Percentiles rank a stretch among this genome's conserved stretches.
These are phyloP conservation scores for Paspalum notatum DNA, from an alignment of 176 grass and related monocot species.

Conservation along the genomic window DNA sequence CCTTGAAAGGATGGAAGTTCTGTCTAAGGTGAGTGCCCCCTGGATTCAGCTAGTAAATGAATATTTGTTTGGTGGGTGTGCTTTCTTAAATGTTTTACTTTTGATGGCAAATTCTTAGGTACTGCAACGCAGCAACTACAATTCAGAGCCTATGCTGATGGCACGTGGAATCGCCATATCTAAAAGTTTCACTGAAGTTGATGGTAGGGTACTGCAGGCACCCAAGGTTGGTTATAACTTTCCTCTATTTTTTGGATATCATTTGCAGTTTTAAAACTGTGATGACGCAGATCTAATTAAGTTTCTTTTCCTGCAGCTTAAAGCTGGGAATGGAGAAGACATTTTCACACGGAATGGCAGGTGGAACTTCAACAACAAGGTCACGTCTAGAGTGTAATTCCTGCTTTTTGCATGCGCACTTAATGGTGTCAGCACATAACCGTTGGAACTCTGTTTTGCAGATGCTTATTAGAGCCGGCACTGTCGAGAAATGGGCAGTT, in stretches of 20 bases:
- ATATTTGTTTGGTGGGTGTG: background rate
- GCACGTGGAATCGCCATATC: slow-evolving; percentile 53
- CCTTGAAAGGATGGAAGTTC: background rate
- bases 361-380: slow-evolving; percentile 71
- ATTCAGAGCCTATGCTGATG: slow-evolving; percentile 54
- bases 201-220: slow-evolving; percentile 51
- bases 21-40: background rate
- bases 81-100: background rate
- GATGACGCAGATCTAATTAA: background rate
- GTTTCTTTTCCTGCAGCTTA: slow-evolving; percentile 45
- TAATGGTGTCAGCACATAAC: background rate
- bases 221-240: slow-evolving; percentile 50
- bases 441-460: slow-evolving; percentile 15
- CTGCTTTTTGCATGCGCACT: background rate
- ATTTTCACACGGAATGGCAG: slow-evolving; percentile 42
- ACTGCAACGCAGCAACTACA: slow-evolving; percentile 41
- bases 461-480: slow-evolving; percentile 43
- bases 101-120: slow-evolving; percentile 48
- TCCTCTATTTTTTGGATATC: background rate
- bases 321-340: slow-evolving; percentile 42
- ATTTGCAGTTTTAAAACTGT: background rate
- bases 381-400: background rate
- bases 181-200: slow-evolving; percentile 51
- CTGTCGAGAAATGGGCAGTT: slow-evolving; percentile 47
- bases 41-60: background rate